These are phyloP conservation scores for Lentinus tigrinus DNA, from an alignment of 768 basidiomycete species.

Conservation along the genomic window DNA sequence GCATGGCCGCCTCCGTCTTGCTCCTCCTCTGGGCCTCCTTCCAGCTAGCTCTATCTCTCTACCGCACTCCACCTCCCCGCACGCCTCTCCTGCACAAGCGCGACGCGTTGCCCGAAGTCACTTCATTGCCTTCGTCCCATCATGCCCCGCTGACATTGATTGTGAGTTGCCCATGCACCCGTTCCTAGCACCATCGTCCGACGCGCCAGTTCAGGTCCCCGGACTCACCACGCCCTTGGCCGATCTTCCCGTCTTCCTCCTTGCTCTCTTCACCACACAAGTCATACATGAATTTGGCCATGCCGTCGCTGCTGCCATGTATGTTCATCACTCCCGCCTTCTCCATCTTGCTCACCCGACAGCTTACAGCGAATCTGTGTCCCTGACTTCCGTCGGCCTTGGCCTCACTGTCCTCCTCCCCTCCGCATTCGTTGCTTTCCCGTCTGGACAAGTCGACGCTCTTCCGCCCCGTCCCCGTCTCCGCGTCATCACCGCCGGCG, in stretches of 20 bases:
- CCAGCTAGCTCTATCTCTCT: neutral
- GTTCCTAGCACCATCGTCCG: no score
- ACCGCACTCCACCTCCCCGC: neutral
- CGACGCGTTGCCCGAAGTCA: neutral
- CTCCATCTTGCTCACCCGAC: neutral
- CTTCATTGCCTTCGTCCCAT: neutral
- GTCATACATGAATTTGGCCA: conserved; percentile 82
- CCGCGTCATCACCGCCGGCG: conserved; percentile 71
- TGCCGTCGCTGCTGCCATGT: conserved; percentile 74
- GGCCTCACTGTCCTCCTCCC: conserved; percentile 68
- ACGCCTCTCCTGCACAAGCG: neutral
- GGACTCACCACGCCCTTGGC: conserved; percentile 77
- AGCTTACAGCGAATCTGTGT: conserved; percentile 56
- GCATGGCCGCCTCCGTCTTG: conserved; percentile 44
- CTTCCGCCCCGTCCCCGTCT: conserved; percentile 39
- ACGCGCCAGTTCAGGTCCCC: no score
- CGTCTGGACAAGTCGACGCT: conserved; percentile 31
- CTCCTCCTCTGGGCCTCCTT: conserved; percentile 38
- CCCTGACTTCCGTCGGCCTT: conserved; percentile 58
- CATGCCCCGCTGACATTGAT: conserved; percentile 23
- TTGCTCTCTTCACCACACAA: conserved; percentile 63
- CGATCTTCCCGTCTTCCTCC: conserved; percentile 65
- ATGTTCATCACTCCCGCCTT: conserved; percentile 25
- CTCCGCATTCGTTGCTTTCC: conserved; percentile 71
- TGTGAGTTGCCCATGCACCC: conserved; percentile 27